A percentile compares a stretch with the other conserved stretches of the same genome.
Conservation (phyloP, 2,329 filamentous ascomycete genomes). For the Sarocladium brachiariae region DNA sequence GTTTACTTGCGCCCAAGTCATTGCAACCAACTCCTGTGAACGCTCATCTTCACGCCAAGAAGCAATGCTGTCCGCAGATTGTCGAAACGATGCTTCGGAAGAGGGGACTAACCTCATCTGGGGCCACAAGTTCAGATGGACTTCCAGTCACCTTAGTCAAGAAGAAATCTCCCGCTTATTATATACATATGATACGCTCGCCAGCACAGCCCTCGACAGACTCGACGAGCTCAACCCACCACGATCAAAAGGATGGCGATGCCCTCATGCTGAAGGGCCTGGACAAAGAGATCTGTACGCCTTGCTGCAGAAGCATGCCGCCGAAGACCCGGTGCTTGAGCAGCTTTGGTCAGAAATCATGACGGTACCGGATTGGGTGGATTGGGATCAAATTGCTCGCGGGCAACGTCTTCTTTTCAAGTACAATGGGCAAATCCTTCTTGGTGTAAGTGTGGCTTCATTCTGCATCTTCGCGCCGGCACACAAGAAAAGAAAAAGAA, state of each 20-base stretch:
- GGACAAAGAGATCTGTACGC: slow-evolving; percentile 53
- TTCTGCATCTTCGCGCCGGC: too few relatives aligned
- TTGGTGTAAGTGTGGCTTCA: slow-evolving; percentile 36
- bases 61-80: neutral
- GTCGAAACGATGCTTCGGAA: neutral
- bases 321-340: slow-evolving; percentile 44
- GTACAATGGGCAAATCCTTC: slow-evolving; percentile 62
- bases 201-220: slow-evolving; percentile 56
- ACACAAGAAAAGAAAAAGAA: too few relatives aligned
- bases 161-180: slow-evolving; percentile 55
- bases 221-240: slow-evolving; percentile 51
- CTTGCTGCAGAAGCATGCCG: slow-evolving; percentile 51
- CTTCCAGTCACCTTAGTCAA: slow-evolving; percentile 52
- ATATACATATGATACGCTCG: slow-evolving; percentile 61
- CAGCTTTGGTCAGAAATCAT: slow-evolving; percentile 61
- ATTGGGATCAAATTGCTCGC: slow-evolving; percentile 67
- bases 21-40: too few relatives aligned
- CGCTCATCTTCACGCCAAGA: too few relatives aligned
- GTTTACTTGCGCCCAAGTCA: too few relatives aligned
- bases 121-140: slow-evolving; percentile 60
- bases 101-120: slow-evolving; percentile 11
- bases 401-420: slow-evolving; percentile 74
- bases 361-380: slow-evolving; percentile 65
- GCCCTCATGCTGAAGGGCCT: slow-evolving; percentile 15
- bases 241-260: slow-evolving; percentile 21